Evolutionary conservation across 1,284 basidiomycete species (phyloP).

Genomic region (Ustilago esculenta): DNA sequence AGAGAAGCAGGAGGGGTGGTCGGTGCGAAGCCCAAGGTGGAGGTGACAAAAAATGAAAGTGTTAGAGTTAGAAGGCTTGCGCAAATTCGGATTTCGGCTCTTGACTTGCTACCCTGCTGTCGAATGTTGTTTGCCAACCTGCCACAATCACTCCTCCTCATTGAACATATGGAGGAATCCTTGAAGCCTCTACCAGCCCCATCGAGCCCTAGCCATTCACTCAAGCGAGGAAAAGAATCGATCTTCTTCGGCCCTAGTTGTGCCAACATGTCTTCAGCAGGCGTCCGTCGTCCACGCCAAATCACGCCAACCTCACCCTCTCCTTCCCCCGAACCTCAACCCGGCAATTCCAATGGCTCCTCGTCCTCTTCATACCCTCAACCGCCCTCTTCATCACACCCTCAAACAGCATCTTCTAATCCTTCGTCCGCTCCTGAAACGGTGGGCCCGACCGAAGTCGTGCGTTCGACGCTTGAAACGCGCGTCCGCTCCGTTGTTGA

Average conservation of each 20-base stretch:
- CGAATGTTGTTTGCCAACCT: too few species aligned
- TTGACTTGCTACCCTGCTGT: too few species aligned
- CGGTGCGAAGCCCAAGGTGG: background rate
- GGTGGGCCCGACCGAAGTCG: conserved; percentile 17
- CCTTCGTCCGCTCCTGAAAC: background rate
- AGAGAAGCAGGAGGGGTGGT: background rate
- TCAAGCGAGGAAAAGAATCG: too few species aligned
- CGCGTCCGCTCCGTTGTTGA: conserved; percentile 56
- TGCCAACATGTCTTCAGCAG: conserved; percentile 23
- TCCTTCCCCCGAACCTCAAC: conserved; percentile 40
- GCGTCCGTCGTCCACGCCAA: conserved; percentile 20
- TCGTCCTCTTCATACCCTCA: background rate
- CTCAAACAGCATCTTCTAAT: background rate
- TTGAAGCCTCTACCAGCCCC: too few species aligned
- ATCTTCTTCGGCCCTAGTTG: too few species aligned
- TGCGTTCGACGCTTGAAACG: conserved; percentile 53
- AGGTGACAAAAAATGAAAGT: background rate
- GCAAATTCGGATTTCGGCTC: conserved; percentile 7
- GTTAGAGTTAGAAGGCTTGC: background rate
- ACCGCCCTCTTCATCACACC: background rate
- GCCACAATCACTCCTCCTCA: too few species aligned
- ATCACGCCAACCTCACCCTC: conserved; percentile 50
- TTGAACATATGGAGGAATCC: too few species aligned
- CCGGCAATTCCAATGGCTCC: conserved; percentile 17
- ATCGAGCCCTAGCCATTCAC: too few species aligned